Evolutionary conservation across 345 rosid genomes (phyloP), one percentile per base, ranked within the genome.

Genomic region (Sonneratia caseolaris): DNA sequence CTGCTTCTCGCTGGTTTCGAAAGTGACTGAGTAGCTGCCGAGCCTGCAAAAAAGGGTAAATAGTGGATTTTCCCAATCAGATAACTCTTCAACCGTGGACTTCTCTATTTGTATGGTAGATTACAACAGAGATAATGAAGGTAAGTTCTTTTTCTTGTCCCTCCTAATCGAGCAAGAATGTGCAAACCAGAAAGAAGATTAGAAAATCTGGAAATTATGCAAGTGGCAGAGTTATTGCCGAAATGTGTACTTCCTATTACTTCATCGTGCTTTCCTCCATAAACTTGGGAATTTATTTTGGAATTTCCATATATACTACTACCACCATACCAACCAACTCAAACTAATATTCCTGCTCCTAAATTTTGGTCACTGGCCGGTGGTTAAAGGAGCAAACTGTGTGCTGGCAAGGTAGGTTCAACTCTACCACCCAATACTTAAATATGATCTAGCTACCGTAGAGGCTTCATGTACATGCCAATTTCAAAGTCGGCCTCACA

Each of bases 1-100:
- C 77, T 24, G 80, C 91, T 76, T 87, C 93, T 82, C 96, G 79
- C 82, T 90, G 98, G 82, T 81, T 90, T 40, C 98, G 86, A 74
- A 94, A 94, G 78, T 94, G 98, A 77, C 96, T 84, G 11, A 94
- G 91, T 78, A 90, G 96, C 77, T 91, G 98, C 66, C 86, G 98
- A 72, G 98, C 98, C 97, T 91, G 85, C 79, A 83, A 61, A 62
- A 12, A 35, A 24, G 10, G 35, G 37, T 24, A 62, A 47, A 24
- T 48, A 37, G 51, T 80, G 24, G 69, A 21, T 43, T 51, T 37
- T 61, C 61, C 61, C 72, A 62, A 13, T 76, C 64, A 40, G 62
- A 36, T 79, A 59, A 72, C 83, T 74, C 56, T 71, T n/a, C 66
- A 42, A 66, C 5, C 19, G 40, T 43, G 36, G 66, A 62, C 19